phyloP scores from a whole-genome alignment of 139 green algal species.

The Picochlorum sp. region DNA sequence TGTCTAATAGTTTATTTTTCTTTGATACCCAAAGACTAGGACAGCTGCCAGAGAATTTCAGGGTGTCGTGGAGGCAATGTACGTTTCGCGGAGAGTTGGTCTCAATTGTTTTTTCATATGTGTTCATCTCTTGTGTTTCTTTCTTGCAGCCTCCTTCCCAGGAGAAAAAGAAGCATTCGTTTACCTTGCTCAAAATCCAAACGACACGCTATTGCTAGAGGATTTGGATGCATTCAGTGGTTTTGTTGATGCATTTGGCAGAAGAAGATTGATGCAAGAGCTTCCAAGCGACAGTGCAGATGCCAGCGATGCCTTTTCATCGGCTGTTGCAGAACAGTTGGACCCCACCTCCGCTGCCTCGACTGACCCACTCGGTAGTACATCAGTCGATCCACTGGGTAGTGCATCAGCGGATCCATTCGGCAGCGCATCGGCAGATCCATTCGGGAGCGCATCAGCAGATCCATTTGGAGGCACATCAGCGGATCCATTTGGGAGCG shows the following conservation, averaged over 20 bases:
- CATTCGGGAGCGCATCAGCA: neutral
- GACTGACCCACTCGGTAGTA: neutral
- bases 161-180: neutral
- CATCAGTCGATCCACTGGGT: neutral
- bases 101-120: neutral
- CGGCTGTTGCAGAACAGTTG: neutral
- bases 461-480: constrained; percentile 1
- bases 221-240: neutral
- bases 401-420: neutral
- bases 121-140: neutral
- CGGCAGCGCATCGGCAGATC: neutral
- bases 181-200: constrained; percentile 6
- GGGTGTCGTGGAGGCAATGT: constrained; percentile 32
- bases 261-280: no score
- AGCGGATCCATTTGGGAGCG: neutral
- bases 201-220: constrained; percentile 1
- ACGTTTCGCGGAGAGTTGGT: neutral
- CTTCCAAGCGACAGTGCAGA: neutral
- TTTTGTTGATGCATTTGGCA: neutral
- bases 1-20: constrained; percentile 23
- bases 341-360: neutral
- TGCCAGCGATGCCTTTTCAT: neutral
- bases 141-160: constrained; percentile 1
- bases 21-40: constrained; percentile 36
- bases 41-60: constrained; percentile 21